phyloP scores from a whole-genome alignment of 1,284 basidiomycete species.

The Amylostereum areolatum region DNA sequence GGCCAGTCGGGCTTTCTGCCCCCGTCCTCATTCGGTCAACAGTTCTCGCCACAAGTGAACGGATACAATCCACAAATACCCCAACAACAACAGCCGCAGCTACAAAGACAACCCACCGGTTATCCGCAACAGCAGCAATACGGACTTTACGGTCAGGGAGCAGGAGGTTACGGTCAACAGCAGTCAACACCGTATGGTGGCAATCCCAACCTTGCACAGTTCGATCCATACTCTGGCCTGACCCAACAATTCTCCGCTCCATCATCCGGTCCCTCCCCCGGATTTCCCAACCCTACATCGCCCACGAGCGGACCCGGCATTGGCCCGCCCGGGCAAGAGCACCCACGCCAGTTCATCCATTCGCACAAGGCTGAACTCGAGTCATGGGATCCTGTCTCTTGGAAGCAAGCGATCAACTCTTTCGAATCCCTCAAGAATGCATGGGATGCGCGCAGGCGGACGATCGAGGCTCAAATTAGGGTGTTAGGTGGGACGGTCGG shows the following conservation, averaged over 20 bases:
- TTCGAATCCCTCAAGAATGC: constrained; percentile 29
- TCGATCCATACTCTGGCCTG: constrained; percentile 25
- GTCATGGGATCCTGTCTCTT: constrained; percentile 30
- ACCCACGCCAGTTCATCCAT: constrained; percentile 31
- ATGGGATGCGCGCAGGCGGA: constrained; percentile 25
- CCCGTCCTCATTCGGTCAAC: constrained; percentile 27
- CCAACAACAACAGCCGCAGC: constrained; percentile 17
- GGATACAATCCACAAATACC: constrained; percentile 12
- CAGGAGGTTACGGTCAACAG: constrained; percentile 17
- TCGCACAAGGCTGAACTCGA: constrained; percentile 31
- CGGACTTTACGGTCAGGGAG: constrained; percentile 17
- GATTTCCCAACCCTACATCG: background rate
- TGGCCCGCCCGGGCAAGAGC: constrained; percentile 16
- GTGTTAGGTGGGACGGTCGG: constrained; percentile 14
- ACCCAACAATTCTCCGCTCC: background rate
- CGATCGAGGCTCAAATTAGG: constrained; percentile 23
- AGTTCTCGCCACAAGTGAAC: constrained; percentile 23
- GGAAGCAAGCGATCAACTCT: constrained; percentile 29
- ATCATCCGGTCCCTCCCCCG: too few relatives aligned
- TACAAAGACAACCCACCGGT: constrained; percentile 13
- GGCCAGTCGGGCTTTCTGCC: constrained; percentile 21
- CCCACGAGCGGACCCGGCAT: constrained; percentile 4
- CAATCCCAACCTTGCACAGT: constrained; percentile 25
- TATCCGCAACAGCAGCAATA: constrained; percentile 18
- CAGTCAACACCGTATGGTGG: constrained; percentile 20